phyloP scores from a whole-genome alignment of 2,329 filamentous ascomycete species.

The Tolypocladium inflatum region DNA sequence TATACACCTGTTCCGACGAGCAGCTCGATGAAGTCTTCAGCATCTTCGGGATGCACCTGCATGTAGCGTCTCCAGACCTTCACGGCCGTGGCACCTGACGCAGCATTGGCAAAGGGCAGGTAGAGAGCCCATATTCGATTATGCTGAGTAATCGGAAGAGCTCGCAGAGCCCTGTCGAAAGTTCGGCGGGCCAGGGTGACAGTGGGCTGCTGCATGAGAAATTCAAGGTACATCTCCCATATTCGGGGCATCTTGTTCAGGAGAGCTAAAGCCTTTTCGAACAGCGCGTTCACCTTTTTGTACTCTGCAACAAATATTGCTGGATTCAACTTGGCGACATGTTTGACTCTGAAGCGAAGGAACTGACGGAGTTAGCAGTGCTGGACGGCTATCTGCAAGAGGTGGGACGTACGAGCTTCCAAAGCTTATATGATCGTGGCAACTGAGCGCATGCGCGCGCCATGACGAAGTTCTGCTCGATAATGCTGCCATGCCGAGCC shows the following conservation, averaged over 20 bases:
- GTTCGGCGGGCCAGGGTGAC: conserved; percentile 78
- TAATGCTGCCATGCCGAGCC: conserved; percentile 68
- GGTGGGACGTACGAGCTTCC: conserved; percentile 65
- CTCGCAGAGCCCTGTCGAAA: conserved; percentile 86
- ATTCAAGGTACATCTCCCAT: conserved; percentile 95
- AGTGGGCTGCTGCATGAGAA: conserved; percentile 84
- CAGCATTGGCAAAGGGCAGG: conserved; percentile 81
- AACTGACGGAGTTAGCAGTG: conserved; percentile 44
- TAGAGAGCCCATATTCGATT: conserved; percentile 93
- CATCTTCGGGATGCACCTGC: conserved; percentile 91
- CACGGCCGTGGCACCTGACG: conserved; percentile 80
- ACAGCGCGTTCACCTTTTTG: conserved; percentile 88
- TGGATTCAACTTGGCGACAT: conserved; percentile 74
- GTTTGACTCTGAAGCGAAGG: conserved; percentile 72
- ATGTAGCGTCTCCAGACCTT: conserved; percentile 94
- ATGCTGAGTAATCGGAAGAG: conserved; percentile 89
- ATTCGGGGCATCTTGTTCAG: conserved; percentile 98
- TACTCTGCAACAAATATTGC: conserved; percentile 72
- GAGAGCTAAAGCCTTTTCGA: conserved; percentile 83
- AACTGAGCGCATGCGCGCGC: conserved; percentile 85
- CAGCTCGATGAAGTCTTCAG: conserved; percentile 90
- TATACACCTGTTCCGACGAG: conserved; percentile 73
- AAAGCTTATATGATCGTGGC: conserved; percentile 93
- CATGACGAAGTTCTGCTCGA: conserved; percentile 80
- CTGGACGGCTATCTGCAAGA: conserved; percentile 1